phyloP scores from a whole-genome alignment of 257 asterid species.

The Solanum etuberosum region DNA sequence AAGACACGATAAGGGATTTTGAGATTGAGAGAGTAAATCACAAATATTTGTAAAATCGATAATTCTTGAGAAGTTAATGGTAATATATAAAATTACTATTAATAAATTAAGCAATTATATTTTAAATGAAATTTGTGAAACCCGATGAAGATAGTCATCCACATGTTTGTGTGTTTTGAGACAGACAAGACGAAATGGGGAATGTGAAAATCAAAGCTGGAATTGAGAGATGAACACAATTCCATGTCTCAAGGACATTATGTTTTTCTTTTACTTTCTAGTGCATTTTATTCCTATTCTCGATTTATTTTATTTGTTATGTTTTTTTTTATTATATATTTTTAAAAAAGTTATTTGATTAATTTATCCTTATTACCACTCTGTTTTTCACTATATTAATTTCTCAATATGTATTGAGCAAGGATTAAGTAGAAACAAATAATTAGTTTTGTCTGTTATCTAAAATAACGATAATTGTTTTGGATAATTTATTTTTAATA shows the following conservation, averaged over 20 bases:
- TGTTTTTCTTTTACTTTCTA: background rate
- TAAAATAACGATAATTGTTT: background rate
- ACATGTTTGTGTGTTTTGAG: slow-evolving; percentile 11
- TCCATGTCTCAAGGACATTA: slow-evolving; percentile 71
- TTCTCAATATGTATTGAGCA: background rate
- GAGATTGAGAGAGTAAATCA: background rate
- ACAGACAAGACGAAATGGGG: background rate
- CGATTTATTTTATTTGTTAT: background rate
- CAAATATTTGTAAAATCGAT: background rate
- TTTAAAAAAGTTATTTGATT: background rate
- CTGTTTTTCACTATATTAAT: background rate
- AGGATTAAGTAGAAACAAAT: background rate
- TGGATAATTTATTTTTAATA: background rate
- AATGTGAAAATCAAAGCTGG: slow-evolving; percentile 48
- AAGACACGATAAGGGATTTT: background rate
- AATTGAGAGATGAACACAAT: slow-evolving; percentile 42
- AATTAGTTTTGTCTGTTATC: background rate
- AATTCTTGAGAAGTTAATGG: background rate
- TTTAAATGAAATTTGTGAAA: slow-evolving; percentile 1
- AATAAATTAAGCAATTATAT: background rate
- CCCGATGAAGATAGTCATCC: slow-evolving; percentile 31
- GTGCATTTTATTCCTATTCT: background rate
- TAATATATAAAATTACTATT: background rate
- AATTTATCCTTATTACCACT: background rate
- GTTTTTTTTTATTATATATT: background rate